Evolutionary conservation across 2,329 filamentous ascomycete species (phyloP).

Genomic region (Hirsutella thompsonii): DNA sequence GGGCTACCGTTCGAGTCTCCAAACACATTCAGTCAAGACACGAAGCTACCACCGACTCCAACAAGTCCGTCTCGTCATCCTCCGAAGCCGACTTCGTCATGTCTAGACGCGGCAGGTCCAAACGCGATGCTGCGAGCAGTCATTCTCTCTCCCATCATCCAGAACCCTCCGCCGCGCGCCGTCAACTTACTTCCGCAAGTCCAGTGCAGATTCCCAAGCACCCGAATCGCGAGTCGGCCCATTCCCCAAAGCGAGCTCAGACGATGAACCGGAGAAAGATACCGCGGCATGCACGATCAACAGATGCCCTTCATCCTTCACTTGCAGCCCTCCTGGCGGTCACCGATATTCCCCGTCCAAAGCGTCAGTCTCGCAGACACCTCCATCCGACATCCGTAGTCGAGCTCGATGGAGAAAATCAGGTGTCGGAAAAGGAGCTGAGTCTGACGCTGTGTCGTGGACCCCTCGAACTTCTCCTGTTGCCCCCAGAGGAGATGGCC

Average conservation of each 20-base stretch:
- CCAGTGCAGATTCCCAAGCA: conserved; percentile 42
- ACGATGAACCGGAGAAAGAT: conserved; percentile 20
- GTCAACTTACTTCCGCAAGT: conserved; percentile 21
- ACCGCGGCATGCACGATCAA: conserved; percentile 31
- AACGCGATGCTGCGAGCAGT: conserved; percentile 11
- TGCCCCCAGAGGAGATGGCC: conserved; percentile 43
- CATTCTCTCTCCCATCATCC: conserved; percentile 12
- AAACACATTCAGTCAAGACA: background rate
- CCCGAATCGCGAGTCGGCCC: conserved; percentile 22
- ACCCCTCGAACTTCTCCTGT: conserved; percentile 46
- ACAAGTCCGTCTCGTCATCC: background rate
- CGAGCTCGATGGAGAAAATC: conserved; percentile 39
- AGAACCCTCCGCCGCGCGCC: background rate
- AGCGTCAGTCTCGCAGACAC: conserved; percentile 12
- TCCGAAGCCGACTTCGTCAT: conserved; percentile 16
- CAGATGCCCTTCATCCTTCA: conserved; percentile 43
- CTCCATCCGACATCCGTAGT: conserved; percentile 35
- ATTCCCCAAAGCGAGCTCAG: conserved; percentile 10
- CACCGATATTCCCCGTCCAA: conserved; percentile 43
- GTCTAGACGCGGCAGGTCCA: conserved; percentile 19
- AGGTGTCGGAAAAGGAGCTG: conserved; percentile 45
- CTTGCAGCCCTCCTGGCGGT: conserved; percentile 48
- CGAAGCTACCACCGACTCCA: background rate
- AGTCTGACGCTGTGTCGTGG: conserved; percentile 39
- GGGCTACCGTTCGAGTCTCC: background rate